These are phyloP conservation scores for Hylodesmum podocarpum DNA, from an alignment of 306 rosid genomes.

Conservation along the genomic window DNA sequence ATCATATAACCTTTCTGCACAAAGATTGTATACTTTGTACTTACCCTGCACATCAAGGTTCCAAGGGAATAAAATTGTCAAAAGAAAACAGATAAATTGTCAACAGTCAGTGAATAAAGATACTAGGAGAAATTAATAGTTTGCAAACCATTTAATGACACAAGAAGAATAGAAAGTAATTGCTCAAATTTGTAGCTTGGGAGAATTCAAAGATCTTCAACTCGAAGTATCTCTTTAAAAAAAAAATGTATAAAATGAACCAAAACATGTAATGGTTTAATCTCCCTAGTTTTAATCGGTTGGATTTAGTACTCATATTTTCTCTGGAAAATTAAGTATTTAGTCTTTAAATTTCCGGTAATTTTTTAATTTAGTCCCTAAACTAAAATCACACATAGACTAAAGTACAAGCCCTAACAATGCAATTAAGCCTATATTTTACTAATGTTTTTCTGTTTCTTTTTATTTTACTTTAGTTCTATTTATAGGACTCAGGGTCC, in stretches of 20 bases:
- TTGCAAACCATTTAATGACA: slow-evolving; percentile 13
- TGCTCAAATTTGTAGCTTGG: not conserved
- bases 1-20: slow-evolving; percentile 95
- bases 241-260: too few species aligned
- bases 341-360: too few species aligned
- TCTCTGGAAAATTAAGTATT: too few species aligned
- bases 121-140: not conserved
- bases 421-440: not conserved
- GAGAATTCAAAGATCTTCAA: not conserved
- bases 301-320: not conserved
- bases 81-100: slow-evolving; percentile 19
- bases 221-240: not conserved
- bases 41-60: slow-evolving; percentile 62
- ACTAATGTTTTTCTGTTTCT: slow-evolving; percentile 12
- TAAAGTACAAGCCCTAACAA: not conserved
- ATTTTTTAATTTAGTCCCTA: too few species aligned
- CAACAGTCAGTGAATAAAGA: not conserved
- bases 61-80: slow-evolving; percentile 27
- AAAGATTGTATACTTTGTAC: slow-evolving; percentile 95
- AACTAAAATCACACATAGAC: not conserved
- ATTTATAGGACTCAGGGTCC: too few species aligned
- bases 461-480: slow-evolving; percentile 21
- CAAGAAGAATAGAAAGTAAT: slow-evolving; percentile 11
- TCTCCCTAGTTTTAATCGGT: not conserved
- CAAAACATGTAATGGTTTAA: too few species aligned